Base-by-base conservation (phyloP, 2,329 filamentous ascomycete species). In the Xylariales sp. region DNA sequence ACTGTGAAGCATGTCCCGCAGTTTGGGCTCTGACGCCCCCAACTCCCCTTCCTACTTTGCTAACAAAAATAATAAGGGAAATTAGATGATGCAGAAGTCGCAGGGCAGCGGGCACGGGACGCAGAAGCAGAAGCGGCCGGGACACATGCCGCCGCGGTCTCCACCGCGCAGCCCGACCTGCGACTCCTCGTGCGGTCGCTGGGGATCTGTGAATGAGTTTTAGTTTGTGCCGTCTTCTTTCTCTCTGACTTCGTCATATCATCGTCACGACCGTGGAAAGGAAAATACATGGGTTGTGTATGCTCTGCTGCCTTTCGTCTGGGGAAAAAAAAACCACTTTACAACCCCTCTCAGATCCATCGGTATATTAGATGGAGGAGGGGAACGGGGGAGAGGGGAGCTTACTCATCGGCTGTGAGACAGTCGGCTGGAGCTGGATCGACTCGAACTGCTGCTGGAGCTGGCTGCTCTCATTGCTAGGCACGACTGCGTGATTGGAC, bases 41-140 rank as follows among this genome's bases (percentile, higher is more conserved):
- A n/a, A n/a, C n/a, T n/a, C n/a, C n/a, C n/a, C n/a, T n/a, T n/a
- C n/a, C n/a, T n/a, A n/a, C n/a, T n/a, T n/a, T n/a, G n/a, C n/a
- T n/a, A n/a, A n/a, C n/a, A n/a, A n/a, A n/a, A n/a, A n/a, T n/a
- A n/a, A n/a, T n/a, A n/a, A n/a, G n/a, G n/a, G n/a, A n/a, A n/a
- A 25, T 14, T 38, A 38, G 32, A 62, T 60, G 33, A 63, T 57
- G 43, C 61, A 63, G 42, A 52, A 63, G 38, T 63, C 56, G 49
- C 60, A 63, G 2, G 61, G 61, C 7, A 63, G 40, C 14, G 61
- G 61, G 46, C 61, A 63, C 11, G 61, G 61, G 11, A 63, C 49
- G 37, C 56, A 59, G 50, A 63, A 63, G 51, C 61, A 63, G 54
- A 63, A 63, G 6, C 60, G 56, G 4, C 60, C 60, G 4, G 60